Percentiles rank a stretch among this genome's conserved stretches.
Conservation (phyloP, 2,329 filamentous ascomycete genomes). For the Bipolaris cookei region DNA sequence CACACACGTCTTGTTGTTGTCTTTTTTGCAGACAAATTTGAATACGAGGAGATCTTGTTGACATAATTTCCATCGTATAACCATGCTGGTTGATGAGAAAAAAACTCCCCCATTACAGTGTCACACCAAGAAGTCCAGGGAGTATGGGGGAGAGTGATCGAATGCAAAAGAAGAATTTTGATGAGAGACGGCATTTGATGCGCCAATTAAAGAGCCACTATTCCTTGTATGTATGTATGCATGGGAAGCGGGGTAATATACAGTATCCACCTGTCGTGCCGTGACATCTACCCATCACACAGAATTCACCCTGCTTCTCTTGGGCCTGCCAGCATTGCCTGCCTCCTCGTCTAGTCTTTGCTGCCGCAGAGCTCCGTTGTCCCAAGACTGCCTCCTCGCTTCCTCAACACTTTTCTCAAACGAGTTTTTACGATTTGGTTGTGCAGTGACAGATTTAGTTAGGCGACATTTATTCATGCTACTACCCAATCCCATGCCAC, state of each 20-base stretch:
- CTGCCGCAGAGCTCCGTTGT: conserved; percentile 10
- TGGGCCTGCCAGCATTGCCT: background rate
- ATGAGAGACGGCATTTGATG: background rate
- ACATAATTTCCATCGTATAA: no score
- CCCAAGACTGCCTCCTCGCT: conserved; percentile 11
- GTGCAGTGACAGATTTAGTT: conserved; percentile 22
- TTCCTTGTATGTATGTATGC: conserved; percentile 1
- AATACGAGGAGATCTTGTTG: background rate
- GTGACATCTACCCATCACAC: conserved; percentile 21
- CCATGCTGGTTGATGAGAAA: background rate
- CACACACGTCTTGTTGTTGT: background rate
- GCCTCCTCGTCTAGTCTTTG: conserved; percentile 2
- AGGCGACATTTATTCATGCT: conserved; percentile 20
- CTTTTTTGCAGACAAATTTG: background rate
- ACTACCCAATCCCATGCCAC: conserved; percentile 17
- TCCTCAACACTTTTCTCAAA: conserved; percentile 6
- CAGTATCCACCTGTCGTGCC: conserved; percentile 3
- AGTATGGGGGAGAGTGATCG: conserved; percentile 3
- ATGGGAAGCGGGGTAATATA: conserved; percentile 4
- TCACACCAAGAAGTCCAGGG: background rate
- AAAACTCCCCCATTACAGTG: background rate
- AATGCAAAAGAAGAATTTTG: conserved; percentile 7
- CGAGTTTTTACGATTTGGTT: background rate
- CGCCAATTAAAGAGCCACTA: conserved; percentile 7
- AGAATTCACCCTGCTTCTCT: conserved; percentile 23